Conservation (phyloP, 2,329 filamentous ascomycete species). For the Metarhizium rileyi region DNA sequence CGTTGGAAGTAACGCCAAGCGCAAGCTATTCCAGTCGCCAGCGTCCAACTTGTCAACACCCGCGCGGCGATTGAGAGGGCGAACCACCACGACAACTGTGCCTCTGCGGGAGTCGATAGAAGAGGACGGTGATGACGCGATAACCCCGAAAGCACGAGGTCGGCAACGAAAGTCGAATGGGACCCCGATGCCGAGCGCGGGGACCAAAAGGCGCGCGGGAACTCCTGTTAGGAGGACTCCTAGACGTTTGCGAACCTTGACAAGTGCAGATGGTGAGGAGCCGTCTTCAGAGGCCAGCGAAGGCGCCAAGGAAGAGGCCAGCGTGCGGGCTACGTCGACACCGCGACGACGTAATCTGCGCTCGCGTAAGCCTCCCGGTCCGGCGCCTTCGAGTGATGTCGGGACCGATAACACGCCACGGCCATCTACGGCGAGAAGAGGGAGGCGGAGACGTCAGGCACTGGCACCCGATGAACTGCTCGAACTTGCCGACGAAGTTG, state of each 20-base stretch:
- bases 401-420: constrained; percentile 11
- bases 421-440: constrained; percentile 9
- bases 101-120: constrained; percentile 36
- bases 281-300: constrained; percentile 10
- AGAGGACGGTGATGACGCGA: constrained; percentile 19
- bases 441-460: constrained; percentile 14
- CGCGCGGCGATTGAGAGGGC: constrained; percentile 22
- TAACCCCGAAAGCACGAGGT: constrained; percentile 33
- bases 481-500: constrained; percentile 15
- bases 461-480: constrained; percentile 18
- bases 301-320: constrained; percentile 9
- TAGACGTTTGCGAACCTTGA: constrained; percentile 22
- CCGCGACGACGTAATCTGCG: constrained; percentile 18
- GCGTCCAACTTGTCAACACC: constrained; percentile 26
- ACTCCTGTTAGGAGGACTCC: constrained; percentile 32
- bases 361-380: constrained; percentile 17
- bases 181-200: constrained; percentile 37
- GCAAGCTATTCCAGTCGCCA: constrained; percentile 34
- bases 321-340: constrained; percentile 22
- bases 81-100: constrained; percentile 39
- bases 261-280: constrained; percentile 19
- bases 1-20: constrained; percentile 23
- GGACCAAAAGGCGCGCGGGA: constrained; percentile 34
- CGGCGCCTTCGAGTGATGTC: constrained; percentile 17
- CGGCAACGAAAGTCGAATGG: constrained; percentile 41